Percentiles rank a stretch among this genome's conserved stretches.
Evolutionary conservation across 1,139 yeast genomes (phyloP).

Genomic region (Geotrichum citri-aurantii): DNA sequence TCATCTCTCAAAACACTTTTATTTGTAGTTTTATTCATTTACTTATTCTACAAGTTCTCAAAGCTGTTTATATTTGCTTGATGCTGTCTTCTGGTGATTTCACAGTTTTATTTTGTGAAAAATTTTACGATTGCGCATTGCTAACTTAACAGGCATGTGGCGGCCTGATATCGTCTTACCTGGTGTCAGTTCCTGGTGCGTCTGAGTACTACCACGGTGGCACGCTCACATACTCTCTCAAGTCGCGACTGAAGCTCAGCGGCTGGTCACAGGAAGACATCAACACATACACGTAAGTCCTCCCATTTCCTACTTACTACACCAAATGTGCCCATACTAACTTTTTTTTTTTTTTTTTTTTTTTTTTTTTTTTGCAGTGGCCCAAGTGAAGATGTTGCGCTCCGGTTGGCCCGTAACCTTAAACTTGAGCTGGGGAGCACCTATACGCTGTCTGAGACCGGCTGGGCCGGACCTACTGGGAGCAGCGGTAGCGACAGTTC

Average conservation of each 20-base stretch:
- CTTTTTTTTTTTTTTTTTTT: not conserved
- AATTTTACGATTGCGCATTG: not conserved
- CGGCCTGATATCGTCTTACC: conserved; percentile 71
- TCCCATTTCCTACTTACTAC: no score
- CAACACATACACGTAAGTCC: conserved; percentile 47
- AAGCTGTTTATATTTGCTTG: not conserved
- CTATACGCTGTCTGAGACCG: conserved; percentile 76
- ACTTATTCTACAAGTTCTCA: not conserved
- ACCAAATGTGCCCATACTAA: no score
- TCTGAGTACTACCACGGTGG: conserved; percentile 80
- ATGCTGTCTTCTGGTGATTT: no score
- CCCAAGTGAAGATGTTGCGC: conserved; percentile 71
- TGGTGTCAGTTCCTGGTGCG: conserved; percentile 81
- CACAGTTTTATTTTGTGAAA: not conserved
- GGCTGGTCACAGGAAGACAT: conserved; percentile 78
- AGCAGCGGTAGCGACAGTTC: conserved; percentile 20
- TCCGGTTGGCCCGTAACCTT: conserved; percentile 70
- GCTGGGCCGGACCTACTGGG: conserved; percentile 74
- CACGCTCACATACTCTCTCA: conserved; percentile 68
- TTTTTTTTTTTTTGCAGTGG: conserved; percentile 39
- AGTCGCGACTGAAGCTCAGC: conserved; percentile 63
- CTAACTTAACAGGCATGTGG: conserved; percentile 58
- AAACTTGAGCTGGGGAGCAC: conserved; percentile 78
- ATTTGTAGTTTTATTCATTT: not conserved
- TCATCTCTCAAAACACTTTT: no score